Base-by-base conservation (phyloP, 2,329 filamentous ascomycete species). In the Phoma herbarum region DNA sequence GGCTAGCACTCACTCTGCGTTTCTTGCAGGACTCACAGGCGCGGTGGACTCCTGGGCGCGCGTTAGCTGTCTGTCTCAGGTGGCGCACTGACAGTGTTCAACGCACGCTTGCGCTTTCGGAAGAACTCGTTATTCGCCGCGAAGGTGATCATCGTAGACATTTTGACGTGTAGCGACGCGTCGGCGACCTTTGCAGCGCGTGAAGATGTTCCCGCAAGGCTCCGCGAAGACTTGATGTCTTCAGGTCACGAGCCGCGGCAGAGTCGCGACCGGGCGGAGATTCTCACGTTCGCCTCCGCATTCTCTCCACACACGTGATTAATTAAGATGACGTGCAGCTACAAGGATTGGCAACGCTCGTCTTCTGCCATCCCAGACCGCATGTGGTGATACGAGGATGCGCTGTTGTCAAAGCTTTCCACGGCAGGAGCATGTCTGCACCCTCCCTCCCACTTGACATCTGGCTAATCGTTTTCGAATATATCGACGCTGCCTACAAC, bases 21-120 rank as follows among this genome's bases (percentile, higher is more conserved):
- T 78, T 80, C 70, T 80, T 80, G 70, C 78, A 80, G 55, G 74
- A 73, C 69, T 80, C 77, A 62, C 78, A 80, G 49, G 78, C 78
- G 53, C 77, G 72, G 59, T 79, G 76, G 54, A 79, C 77, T 59
- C 73, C 73, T 76, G 53, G 41, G 52, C 54, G 37, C 54, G 43
- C 44, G 69, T 74, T 69, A 74, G 72, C 63, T 60, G 59, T 51
- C 49, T 64, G 61, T 59, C 46, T 43, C 52, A 60, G 45, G 49
- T 49, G 48, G 62, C 62, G 64, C 58, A 59, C 55, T 60, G 60
- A 64, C 62, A 44, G 56, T 50, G 55, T 58, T 61, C 63, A 50
- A 67, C 70, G 59, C 63, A 74, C 78, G 71, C 62, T 79, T 80
- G 45, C 78, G 74, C 65, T 80, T 80, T 59, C 78, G 66, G 66